These are phyloP conservation scores for Malassezia psittaci DNA, from an alignment of 1,284 basidiomycete species.

Conservation along the genomic window DNA sequence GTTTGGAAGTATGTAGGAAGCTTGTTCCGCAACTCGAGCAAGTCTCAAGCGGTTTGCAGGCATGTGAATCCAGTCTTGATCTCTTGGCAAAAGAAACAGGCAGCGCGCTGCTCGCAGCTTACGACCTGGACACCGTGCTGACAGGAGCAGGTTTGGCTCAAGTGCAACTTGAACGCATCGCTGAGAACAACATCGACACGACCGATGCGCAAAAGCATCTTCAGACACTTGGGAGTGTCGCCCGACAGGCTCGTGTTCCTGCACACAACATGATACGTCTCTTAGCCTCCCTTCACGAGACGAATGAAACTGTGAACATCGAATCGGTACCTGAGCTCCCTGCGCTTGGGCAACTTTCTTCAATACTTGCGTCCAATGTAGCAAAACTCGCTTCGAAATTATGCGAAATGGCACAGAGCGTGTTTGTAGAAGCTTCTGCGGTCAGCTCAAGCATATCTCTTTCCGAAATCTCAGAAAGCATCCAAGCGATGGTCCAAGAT, in stretches of 20 bases:
- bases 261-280: constrained; percentile 38
- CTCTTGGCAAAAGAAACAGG: constrained; percentile 42
- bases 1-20: constrained; percentile 67
- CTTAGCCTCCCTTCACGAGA: constrained; percentile 29
- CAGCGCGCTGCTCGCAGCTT: constrained; percentile 34
- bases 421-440: constrained; percentile 25
- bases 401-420: constrained; percentile 16
- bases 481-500: constrained; percentile 24
- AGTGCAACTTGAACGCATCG: constrained; percentile 26
- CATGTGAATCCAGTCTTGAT: constrained; percentile 54
- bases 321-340: constrained; percentile 35
- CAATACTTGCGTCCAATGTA: constrained; percentile 33
- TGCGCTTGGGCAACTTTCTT: constrained; percentile 27
- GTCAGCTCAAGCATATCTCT: constrained; percentile 21
- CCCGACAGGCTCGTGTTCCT: constrained; percentile 33
- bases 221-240: constrained; percentile 30
- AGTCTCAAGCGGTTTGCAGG: constrained; percentile 47
- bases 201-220: constrained; percentile 19
- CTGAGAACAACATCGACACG: neutral
- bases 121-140: constrained; percentile 43
- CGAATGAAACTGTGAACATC: constrained; percentile 35
- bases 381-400: constrained; percentile 22
- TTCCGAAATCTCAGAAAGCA: constrained; percentile 4
- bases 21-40: constrained; percentile 38
- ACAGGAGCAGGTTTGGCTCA: constrained; percentile 36